Evolutionary conservation across 2,329 filamentous ascomycete species (phyloP).

Genomic region (Fusarium sterilihyphosum): DNA sequence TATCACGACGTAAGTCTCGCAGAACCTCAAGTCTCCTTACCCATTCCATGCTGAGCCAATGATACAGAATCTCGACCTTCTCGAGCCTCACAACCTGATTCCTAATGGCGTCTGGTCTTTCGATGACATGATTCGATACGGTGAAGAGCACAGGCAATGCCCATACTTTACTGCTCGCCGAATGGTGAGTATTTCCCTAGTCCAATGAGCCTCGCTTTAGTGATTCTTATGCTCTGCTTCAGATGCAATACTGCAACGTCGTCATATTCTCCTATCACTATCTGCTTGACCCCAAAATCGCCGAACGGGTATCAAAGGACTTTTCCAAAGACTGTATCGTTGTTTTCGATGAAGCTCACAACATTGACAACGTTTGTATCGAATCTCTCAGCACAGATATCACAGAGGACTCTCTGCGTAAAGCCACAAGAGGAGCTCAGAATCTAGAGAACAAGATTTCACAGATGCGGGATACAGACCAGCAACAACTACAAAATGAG

Average conservation of each 20-base stretch:
- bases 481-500: constrained; percentile 92
- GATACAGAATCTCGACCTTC: constrained; percentile 83
- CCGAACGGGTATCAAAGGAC: constrained; percentile 92
- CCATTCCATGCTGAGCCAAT: constrained; percentile 16
- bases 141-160: constrained; percentile 95
- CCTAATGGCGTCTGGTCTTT: constrained; percentile 97
- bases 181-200: constrained; percentile 70
- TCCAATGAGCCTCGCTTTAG: not conserved
- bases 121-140: constrained; percentile 87
- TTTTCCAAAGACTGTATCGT: constrained; percentile 98
- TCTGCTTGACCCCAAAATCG: constrained; percentile 96
- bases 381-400: constrained; percentile 97
- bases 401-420: constrained; percentile 92
- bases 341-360: constrained; percentile 98
- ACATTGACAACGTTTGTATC: constrained; percentile 99
- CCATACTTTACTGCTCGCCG: constrained; percentile 95
- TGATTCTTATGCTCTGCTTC: not conserved
- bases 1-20: constrained; percentile 81
- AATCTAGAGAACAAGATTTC: constrained; percentile 91
- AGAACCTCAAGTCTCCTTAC: not conserved
- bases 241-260: constrained; percentile 99
- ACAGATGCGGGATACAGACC: constrained; percentile 96
- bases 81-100: constrained; percentile 94
- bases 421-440: constrained; percentile 87
- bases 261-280: constrained; percentile 99